These are phyloP conservation scores for Ganoderma sinense DNA, from an alignment of 1,284 basidiomycete genomes.

Conservation along the genomic window DNA sequence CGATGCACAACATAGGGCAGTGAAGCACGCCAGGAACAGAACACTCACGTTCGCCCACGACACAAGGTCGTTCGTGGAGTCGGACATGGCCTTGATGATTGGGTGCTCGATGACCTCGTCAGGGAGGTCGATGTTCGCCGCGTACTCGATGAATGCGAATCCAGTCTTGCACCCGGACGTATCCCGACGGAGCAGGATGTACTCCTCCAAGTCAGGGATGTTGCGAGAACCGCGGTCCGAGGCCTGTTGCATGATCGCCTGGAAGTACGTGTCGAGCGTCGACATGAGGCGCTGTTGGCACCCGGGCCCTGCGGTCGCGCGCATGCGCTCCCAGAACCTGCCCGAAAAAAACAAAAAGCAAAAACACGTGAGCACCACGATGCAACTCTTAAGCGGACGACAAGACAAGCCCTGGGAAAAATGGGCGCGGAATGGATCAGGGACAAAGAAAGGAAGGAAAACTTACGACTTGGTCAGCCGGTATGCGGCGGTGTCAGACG, in stretches of 20 bases:
- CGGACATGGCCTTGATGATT: constrained; percentile 43
- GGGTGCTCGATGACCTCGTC: constrained; percentile 50
- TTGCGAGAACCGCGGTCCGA: constrained; percentile 43
- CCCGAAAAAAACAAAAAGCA: constrained; percentile 12
- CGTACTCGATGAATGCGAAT: constrained; percentile 46
- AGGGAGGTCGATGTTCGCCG: constrained; percentile 47
- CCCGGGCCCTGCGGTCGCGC: constrained; percentile 41
- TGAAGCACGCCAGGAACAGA: background rate
- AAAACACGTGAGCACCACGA: constrained; percentile 16
- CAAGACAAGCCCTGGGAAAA: constrained; percentile 6
- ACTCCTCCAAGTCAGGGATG: constrained; percentile 46
- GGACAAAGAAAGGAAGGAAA: background rate
- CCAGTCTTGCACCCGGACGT: constrained; percentile 52
- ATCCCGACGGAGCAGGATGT: constrained; percentile 48
- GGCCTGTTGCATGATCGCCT: constrained; percentile 51
- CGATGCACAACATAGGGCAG: constrained; percentile 3
- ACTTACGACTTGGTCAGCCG: constrained; percentile 35
- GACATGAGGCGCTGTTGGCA: constrained; percentile 48
- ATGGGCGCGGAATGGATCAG: constrained; percentile 3
- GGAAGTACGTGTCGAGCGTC: constrained; percentile 46
- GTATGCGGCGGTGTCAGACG: constrained; percentile 32
- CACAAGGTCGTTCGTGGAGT: constrained; percentile 47
- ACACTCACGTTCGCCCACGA: constrained; percentile 49
- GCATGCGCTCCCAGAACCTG: constrained; percentile 50
- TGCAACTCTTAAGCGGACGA: background rate